phyloP scores from a whole-genome alignment of 306 rosid genomes.

The Prinsepia uniflora region DNA sequence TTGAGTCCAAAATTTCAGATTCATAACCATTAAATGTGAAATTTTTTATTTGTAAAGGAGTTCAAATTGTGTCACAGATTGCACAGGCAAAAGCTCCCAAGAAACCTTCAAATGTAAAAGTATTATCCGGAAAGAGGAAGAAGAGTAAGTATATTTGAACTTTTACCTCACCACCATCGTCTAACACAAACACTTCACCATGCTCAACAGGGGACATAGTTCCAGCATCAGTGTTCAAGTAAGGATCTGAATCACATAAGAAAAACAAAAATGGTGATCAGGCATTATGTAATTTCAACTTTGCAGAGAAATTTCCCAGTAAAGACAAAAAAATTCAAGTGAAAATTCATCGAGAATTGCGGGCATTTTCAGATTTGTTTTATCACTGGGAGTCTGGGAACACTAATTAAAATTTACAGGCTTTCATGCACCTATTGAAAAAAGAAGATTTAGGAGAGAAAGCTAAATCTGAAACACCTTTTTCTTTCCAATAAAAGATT shows the following conservation, averaged over 20 bases:
- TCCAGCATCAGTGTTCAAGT: slow-evolving; percentile 97
- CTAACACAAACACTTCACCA: slow-evolving; percentile 90
- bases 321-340: not conserved
- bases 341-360: slow-evolving; percentile 1
- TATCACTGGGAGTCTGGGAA: not conserved
- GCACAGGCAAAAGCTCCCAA: not conserved
- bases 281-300: not conserved
- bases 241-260: slow-evolving; percentile 65
- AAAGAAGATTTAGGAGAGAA: not conserved
- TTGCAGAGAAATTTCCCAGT: not conserved
- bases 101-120: not conserved
- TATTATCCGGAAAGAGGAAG: not conserved
- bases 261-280: not conserved
- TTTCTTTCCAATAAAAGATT: not conserved
- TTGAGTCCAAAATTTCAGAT: not conserved
- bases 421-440: slow-evolving; percentile 2
- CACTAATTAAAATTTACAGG: slow-evolving; percentile 2
- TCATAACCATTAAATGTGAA: not conserved
- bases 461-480: not conserved
- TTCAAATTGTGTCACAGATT: too few species aligned
- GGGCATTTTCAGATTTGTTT: slow-evolving; percentile 7
- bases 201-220: slow-evolving; percentile 97
- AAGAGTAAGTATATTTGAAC: slow-evolving; percentile 1
- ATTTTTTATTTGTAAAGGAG: not conserved
- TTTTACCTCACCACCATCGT: slow-evolving; percentile 95